A percentile compares a stretch with the other conserved stretches of the same genome.
Evolutionary conservation across 257 asterid species (phyloP).

Genomic region (Nicotiana noctiflora): DNA sequence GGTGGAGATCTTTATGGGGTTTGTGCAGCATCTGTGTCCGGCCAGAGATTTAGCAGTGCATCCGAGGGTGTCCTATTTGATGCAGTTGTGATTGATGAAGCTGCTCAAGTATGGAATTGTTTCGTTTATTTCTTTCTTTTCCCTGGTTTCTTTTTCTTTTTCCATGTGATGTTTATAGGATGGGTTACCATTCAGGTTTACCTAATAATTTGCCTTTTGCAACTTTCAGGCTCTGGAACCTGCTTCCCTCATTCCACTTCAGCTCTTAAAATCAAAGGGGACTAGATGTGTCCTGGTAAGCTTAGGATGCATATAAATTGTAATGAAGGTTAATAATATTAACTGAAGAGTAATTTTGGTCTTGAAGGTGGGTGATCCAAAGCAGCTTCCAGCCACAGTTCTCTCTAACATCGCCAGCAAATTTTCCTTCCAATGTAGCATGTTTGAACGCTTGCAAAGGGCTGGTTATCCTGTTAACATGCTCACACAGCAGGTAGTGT

Average conservation of each 20-base stretch:
- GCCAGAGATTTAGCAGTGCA: constrained; percentile 64
- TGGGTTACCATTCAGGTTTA: not conserved
- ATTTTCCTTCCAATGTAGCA: constrained; percentile 88
- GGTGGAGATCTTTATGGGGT: constrained; percentile 95
- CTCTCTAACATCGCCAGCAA: constrained; percentile 87
- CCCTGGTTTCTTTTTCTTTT: constrained; percentile 13
- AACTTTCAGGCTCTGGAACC: constrained; percentile 85
- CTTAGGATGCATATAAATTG: constrained; percentile 17
- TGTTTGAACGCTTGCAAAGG: constrained; percentile 96
- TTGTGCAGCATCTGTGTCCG: constrained; percentile 65
- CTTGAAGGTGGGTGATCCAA: constrained; percentile 94
- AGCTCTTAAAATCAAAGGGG: constrained; percentile 86
- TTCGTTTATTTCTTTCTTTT: constrained; percentile 5
- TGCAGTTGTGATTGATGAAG: constrained; percentile 99
- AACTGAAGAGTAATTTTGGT: constrained; percentile 16
- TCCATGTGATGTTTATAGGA: constrained; percentile 5
- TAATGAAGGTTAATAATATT: constrained; percentile 7
- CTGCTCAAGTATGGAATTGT: constrained; percentile 69
- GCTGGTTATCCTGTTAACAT: constrained; percentile 96
- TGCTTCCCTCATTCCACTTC: constrained; percentile 94
- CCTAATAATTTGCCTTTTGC: constrained; percentile 2
- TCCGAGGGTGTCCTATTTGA: constrained; percentile 75
- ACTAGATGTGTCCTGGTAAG: constrained; percentile 93
- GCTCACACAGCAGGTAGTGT: constrained; percentile 84
- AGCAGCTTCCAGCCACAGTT: constrained; percentile 99